Evolutionary conservation across 2,329 filamentous ascomycete species (phyloP).

Genomic region (Ophiognomonia clavigignenti-juglandacearum): DNA sequence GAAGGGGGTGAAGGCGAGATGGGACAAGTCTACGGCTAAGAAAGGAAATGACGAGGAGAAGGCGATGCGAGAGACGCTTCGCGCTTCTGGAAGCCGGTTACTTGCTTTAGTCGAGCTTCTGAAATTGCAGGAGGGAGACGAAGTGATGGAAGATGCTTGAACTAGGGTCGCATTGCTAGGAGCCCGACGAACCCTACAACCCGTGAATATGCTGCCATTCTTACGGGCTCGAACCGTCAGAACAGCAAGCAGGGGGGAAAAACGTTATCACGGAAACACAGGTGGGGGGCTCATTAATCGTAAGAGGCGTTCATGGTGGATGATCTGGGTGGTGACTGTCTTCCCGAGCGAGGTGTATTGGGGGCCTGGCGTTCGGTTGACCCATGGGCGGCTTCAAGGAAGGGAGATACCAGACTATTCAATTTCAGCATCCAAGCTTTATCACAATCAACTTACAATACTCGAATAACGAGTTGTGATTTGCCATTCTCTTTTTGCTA

Average conservation of each 20-base stretch:
- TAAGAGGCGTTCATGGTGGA: not conserved
- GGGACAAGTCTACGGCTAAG: slow-evolving; percentile 40
- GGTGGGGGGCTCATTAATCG: not conserved
- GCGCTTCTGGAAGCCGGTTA: slow-evolving; percentile 10
- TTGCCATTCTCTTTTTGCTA: slow-evolving; percentile 21
- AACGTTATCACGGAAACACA: not conserved
- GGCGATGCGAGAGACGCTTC: slow-evolving; percentile 11
- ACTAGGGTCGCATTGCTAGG: not conserved
- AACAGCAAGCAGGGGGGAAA: not conserved
- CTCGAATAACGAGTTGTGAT: not conserved
- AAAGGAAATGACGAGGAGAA: slow-evolving; percentile 21
- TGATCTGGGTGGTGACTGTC: not conserved
- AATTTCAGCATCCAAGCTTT: not conserved
- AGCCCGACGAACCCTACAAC: no score
- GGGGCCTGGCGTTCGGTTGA: slow-evolving; percentile 3
- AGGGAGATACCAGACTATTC: not conserved
- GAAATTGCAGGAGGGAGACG: not conserved
- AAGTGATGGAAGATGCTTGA: not conserved
- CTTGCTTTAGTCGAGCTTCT: slow-evolving; percentile 4
- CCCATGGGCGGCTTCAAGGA: not conserved
- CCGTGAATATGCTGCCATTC: no score
- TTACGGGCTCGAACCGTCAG: no score
- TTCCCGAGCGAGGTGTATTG: no score
- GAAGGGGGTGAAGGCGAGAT: slow-evolving; percentile 44
- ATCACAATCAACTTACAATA: not conserved